Percentiles rank a stretch among this genome's conserved stretches.
phyloP scores from a whole-genome alignment of 2,329 filamentous ascomycete species.

The Pseudocercospora vitis region DNA sequence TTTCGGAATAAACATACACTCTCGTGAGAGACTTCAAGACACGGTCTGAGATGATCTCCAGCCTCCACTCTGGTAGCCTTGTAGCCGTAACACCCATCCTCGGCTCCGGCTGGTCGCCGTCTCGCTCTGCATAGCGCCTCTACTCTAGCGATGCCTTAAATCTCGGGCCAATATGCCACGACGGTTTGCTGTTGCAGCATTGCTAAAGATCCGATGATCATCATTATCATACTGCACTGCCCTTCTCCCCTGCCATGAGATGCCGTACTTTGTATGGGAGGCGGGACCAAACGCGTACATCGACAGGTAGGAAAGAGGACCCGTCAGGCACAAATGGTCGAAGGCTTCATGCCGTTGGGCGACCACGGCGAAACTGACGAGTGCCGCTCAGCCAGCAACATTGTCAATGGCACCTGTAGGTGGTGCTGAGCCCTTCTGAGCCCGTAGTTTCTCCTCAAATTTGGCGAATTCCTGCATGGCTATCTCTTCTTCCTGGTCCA shows the following conservation, averaged over 20 bases:
- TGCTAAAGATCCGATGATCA: neutral
- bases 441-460: constrained; percentile 81
- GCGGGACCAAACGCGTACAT: neutral
- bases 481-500: constrained; percentile 90
- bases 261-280: neutral
- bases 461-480: constrained; percentile 84
- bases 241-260: no score
- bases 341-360: neutral
- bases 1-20: no score
- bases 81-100: no score
- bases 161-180: neutral
- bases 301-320: no score
- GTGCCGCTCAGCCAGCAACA: constrained; percentile 28
- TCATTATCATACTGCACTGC: no score
- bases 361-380: neutral
- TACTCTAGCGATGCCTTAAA: neutral
- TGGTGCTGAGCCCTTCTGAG: constrained; percentile 58
- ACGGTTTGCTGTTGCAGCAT: neutral
- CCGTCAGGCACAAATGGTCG: no score
- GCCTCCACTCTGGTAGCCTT: neutral
- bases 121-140: neutral
- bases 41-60: no score
- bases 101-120: neutral
- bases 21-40: no score
- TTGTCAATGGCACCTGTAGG: constrained; percentile 55